These are phyloP conservation scores for Hyaloraphidium curvatum DNA, from an alignment of 192 early-diverging fungal genomes.

Conservation along the genomic window DNA sequence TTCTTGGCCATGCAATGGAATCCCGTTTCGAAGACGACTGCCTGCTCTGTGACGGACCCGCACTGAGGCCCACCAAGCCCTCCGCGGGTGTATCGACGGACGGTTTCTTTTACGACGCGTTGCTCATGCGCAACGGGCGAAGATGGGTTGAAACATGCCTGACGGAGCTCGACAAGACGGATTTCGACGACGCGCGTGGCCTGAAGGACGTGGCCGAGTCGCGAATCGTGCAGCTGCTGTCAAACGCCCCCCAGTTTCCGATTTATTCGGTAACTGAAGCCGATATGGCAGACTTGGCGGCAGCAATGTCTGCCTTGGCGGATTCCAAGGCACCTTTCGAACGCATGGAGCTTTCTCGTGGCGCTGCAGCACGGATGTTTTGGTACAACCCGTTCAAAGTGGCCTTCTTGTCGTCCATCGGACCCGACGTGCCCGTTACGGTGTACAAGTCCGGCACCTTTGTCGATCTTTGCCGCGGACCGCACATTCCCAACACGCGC, in stretches of 20 bases:
- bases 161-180: slow-evolving; percentile 9
- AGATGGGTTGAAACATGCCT: background rate
- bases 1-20: slow-evolving; percentile 56
- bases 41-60: slow-evolving; percentile 49
- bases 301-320: slow-evolving; percentile 27
- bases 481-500: slow-evolving; percentile 49
- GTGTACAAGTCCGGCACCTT: slow-evolving; percentile 49
- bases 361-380: slow-evolving; percentile 42
- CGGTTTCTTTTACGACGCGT: slow-evolving; percentile 64
- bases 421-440: slow-evolving; percentile 21
- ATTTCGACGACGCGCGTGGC: slow-evolving; percentile 4
- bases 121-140: slow-evolving; percentile 15
- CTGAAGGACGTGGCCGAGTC: slow-evolving; percentile 13
- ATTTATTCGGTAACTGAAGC: slow-evolving; percentile 20
- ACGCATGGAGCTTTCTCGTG: slow-evolving; percentile 34
- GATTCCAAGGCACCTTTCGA: slow-evolving; percentile 37
- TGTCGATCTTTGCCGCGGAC: slow-evolving; percentile 61
- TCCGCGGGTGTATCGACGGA: background rate
- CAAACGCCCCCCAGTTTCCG: slow-evolving; percentile 15
- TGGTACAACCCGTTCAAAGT: slow-evolving; percentile 56
- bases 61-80: slow-evolving; percentile 12
- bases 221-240: slow-evolving; percentile 7
- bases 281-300: slow-evolving; percentile 30
- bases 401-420: slow-evolving; percentile 25
- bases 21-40: slow-evolving; percentile 40